Percentiles rank a stretch among this genome's conserved stretches.
Evolutionary conservation across 306 rosid species (phyloP).

Genomic region (Vigna unguiculata): DNA sequence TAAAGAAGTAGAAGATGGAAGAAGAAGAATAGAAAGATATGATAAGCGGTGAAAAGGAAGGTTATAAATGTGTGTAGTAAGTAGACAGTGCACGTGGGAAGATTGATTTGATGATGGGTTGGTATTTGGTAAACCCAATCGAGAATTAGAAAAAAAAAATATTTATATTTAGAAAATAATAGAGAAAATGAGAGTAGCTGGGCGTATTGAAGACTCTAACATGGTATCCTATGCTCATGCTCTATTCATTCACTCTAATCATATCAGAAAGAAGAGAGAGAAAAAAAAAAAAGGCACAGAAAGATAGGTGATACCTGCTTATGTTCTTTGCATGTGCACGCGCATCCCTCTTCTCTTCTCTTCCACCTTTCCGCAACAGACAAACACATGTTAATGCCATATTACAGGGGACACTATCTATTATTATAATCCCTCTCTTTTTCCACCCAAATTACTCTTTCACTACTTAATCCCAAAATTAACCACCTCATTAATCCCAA

Average conservation of each 20-base stretch:
- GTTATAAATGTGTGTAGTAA: constrained; percentile 38
- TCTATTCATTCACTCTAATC: constrained; percentile 20
- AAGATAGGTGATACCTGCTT: constrained; percentile 33
- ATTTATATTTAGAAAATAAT: too few relatives aligned
- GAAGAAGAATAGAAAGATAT: neutral
- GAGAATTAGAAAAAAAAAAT: too few relatives aligned
- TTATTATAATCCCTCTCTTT: neutral
- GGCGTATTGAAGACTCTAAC: constrained; percentile 57
- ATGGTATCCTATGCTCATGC: constrained; percentile 74
- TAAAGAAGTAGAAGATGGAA: too few relatives aligned
- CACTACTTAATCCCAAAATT: too few relatives aligned
- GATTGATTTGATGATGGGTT: constrained; percentile 70
- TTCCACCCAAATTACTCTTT: too few relatives aligned
- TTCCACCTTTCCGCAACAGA: constrained; percentile 43
- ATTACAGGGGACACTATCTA: constrained; percentile 27
- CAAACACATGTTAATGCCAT: constrained; percentile 52
- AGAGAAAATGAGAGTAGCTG: constrained; percentile 47
- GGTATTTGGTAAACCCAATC: constrained; percentile 65
- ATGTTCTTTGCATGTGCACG: constrained; percentile 50
- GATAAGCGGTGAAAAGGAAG: constrained; percentile 77
- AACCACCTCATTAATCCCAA: too few relatives aligned
- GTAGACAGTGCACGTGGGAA: constrained; percentile 75
- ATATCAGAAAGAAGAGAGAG: neutral
- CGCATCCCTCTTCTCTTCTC: constrained; percentile 20
- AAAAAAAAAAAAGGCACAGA: constrained; percentile 40